Percentiles rank a stretch among this genome's conserved stretches.
Conservation (phyloP, 345 rosid species). For the Laguncularia racemosa region DNA sequence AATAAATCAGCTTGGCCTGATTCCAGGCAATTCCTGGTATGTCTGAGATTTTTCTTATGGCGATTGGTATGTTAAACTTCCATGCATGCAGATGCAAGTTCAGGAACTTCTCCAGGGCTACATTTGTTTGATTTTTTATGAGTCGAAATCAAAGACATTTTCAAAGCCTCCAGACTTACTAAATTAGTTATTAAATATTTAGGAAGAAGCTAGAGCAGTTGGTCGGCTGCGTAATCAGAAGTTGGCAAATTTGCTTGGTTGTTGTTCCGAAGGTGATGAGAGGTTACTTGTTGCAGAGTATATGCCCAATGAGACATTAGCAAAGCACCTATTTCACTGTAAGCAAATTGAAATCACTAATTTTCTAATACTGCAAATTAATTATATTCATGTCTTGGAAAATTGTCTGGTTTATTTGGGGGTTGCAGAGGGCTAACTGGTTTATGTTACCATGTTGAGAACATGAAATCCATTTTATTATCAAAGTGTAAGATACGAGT, state of each 20-base stretch:
- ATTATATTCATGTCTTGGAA: not conserved
- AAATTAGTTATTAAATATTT: constrained; percentile 5
- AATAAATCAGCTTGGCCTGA: constrained; percentile 42
- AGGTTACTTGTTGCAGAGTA: constrained; percentile 37
- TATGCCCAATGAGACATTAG: constrained; percentile 42
- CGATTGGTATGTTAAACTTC: no score
- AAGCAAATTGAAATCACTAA: constrained; percentile 10
- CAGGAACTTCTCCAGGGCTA: no score
- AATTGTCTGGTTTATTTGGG: no score
- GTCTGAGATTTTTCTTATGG: not conserved
- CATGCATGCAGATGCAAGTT: no score
- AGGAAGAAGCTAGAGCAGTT: constrained; percentile 43
- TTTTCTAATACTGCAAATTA: not conserved
- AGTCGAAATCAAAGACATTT: not conserved
- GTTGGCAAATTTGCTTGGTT: constrained; percentile 40
- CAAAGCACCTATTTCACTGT: constrained; percentile 45
- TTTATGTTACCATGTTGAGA: no score
- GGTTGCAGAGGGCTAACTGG: no score
- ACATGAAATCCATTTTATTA: no score
- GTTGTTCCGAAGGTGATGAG: constrained; percentile 43
- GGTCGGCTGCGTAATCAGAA: constrained; percentile 38
- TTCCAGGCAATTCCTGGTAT: constrained; percentile 33
- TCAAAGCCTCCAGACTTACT: not conserved
- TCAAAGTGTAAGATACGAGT: no score
- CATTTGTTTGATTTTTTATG: not conserved